Conservation (phyloP, 106 monocot species). For the Narthecium ossifragum region DNA sequence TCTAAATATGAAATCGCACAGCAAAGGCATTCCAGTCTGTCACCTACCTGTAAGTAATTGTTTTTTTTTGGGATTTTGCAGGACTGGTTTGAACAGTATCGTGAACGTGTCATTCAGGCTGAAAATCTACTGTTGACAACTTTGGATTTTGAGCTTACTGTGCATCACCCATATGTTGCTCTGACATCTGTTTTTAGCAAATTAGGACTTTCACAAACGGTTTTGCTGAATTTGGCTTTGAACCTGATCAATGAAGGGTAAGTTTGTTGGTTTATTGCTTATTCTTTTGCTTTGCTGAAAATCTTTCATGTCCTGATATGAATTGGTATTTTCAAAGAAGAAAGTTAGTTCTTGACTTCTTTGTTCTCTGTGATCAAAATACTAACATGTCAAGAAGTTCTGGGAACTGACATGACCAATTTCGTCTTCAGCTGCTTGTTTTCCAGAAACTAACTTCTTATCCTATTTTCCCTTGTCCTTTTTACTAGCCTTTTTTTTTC, state of each 20-base stretch:
- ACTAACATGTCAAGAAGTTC: no score
- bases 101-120: constrained; percentile 58
- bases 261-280: constrained; percentile 10
- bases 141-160: constrained; percentile 89
- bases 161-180: constrained; percentile 75
- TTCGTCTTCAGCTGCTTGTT: no score
- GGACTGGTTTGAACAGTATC: constrained; percentile 85
- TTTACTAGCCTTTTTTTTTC: no score
- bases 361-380: no score
- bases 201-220: constrained; percentile 72
- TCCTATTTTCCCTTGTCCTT: no score
- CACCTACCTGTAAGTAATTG: no score
- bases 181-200: constrained; percentile 70
- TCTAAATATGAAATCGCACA: no score
- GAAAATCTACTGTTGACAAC: constrained; percentile 85
- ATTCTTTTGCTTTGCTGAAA: constrained; percentile 2
- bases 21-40: no score
- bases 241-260: constrained; percentile 90
- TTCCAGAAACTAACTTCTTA: no score
- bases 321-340: no score
- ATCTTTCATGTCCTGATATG: neutral
- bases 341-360: no score
- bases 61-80: constrained; percentile 17
- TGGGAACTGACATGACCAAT: no score
- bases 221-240: constrained; percentile 65